Percentiles rank a stretch among this genome's conserved stretches.
These are phyloP conservation scores for Leccinum ambiguum DNA, from an alignment of 1,284 basidiomycete genomes.

Conservation along the genomic window DNA sequence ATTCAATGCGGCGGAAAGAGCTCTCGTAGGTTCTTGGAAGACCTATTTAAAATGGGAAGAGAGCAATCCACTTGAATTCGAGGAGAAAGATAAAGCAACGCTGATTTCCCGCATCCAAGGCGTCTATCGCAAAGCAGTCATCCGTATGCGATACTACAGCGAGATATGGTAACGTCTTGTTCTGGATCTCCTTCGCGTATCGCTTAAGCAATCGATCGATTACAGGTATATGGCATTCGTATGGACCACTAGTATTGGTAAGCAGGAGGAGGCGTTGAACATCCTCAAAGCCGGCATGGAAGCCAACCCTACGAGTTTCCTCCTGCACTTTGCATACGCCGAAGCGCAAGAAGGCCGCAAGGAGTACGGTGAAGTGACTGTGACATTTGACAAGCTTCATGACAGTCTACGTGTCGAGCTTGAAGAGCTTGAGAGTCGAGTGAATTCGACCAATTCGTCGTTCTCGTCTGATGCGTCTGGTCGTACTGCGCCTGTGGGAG, in stretches of 20 bases:
- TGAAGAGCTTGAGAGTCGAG: slow-evolving; percentile 59
- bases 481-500: slow-evolving; percentile 31
- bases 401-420: slow-evolving; percentile 69
- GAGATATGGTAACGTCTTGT: slow-evolving; percentile 79
- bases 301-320: slow-evolving; percentile 85
- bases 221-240: slow-evolving; percentile 87
- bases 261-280: slow-evolving; percentile 79
- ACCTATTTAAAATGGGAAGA: slow-evolving; percentile 96
- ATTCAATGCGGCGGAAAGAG: slow-evolving; percentile 73
- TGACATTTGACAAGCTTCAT: slow-evolving; percentile 72
- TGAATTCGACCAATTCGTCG: slow-evolving; percentile 45
- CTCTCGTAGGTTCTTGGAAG: slow-evolving; percentile 84
- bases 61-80: slow-evolving; percentile 89
- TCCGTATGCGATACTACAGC: slow-evolving; percentile 91
- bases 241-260: slow-evolving; percentile 75
- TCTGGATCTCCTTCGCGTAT: slow-evolving; percentile 4
- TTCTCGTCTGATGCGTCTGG: slow-evolving; percentile 35
- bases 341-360: slow-evolving; percentile 78
- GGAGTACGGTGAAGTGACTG: slow-evolving; percentile 66
- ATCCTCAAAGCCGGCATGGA: slow-evolving; percentile 85
- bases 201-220: slow-evolving; percentile 16
- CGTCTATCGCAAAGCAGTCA: slow-evolving; percentile 86
- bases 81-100: slow-evolving; percentile 76
- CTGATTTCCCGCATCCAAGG: slow-evolving; percentile 75
- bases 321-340: slow-evolving; percentile 88